Base-by-base conservation (phyloP, 2,329 filamentous ascomycete species). In the Exutisphaerella laricina region DNA sequence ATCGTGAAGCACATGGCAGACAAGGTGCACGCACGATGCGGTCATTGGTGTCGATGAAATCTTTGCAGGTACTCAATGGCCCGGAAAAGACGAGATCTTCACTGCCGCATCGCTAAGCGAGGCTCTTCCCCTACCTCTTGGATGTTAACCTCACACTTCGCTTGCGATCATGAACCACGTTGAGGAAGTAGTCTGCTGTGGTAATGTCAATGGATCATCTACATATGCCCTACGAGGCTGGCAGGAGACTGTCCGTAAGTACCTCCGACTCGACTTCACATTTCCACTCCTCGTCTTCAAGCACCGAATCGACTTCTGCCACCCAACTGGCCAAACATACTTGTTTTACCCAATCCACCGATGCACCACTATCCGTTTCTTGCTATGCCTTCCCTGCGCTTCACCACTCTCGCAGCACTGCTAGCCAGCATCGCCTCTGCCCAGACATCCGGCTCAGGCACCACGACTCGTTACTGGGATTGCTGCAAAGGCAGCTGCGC, bases 401-500 rank as follows among this genome's bases (percentile, higher is more conserved):
- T 44, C 22, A 23, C 58, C 37, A 33, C 58, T 18, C n/a, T 31
- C 25, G 14, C 22, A 6, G 26, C 28, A n/a, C 51, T 56, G 34
- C 48, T 59, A 38, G 49, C 50, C 33, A 48, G 40, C 38, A 25
- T 59, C 16, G 30, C 48, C 16, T 47, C 37, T 14, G 56, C 58
- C 18, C 40, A 47, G n/a, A 50, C 46, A 29, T 56, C 57, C 26
- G 58, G 58, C 30, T 52, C 57, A 16, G 65, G 63, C 28, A 53
- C 39, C 18, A 66, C 63, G 21, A 65, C 63, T 13, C 58, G 64
- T 39, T 66, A 66, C 53, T 66, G 77, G 75, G 81, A 85, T 61
- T 85, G 82, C 69, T 85, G 81, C 68, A 85, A 86, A 69, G 75
- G 80, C 17, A 81, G 78, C 14, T 85, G 80, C 60, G 70, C 71